Evolutionary conservation across 768 basidiomycete species (phyloP), one percentile per base, ranked within the genome.

Genomic region (Leccinum ochraceum): DNA sequence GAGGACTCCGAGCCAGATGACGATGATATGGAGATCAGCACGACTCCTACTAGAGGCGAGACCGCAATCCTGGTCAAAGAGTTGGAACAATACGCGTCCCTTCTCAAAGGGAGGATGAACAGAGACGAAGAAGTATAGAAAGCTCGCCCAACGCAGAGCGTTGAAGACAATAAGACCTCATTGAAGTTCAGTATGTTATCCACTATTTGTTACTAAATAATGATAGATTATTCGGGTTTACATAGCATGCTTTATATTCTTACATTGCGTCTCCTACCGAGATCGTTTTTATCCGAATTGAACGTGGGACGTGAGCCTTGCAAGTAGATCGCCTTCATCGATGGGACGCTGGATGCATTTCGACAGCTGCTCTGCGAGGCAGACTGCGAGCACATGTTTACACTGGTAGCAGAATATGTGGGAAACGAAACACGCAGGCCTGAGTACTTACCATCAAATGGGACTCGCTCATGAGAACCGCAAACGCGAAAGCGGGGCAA

Each of bases 311-410:
- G 59, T 55, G 53, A 70, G 55, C 34, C 57, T 70, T 28, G 73
- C 58, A 20, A 79, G 77, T n/a, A 90, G 75, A 37, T 86, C 83
- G 57, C 84, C 79, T 4, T 73, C 68, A 26, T 69, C 72, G 50
- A 83, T 70, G 36, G 78, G 72, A 22, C 84, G 81, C 56, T 87
- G 80, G 39, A 83, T 66, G 60, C 79, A 85, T 57, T 77, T 78
- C 4, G 75, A 76, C 54, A 90, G 71, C 55, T 79, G 81, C 28
- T 81, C 72, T 3, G 88, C 88, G 14, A 94, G 75, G 14, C 79
- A 75, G 13, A 82, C 80, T 3, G 91, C 92, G 26, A 94, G 78
- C 3, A 90, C 72, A 70, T 94, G 92, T 70, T 94, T 93, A 69
- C 92, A 94, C 92, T 93, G 44, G 44, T 6, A 16, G 51, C n/a